Evolutionary conservation across 2,329 filamentous ascomycete species (phyloP).

Genomic region (Colletotrichum chrysophilum): DNA sequence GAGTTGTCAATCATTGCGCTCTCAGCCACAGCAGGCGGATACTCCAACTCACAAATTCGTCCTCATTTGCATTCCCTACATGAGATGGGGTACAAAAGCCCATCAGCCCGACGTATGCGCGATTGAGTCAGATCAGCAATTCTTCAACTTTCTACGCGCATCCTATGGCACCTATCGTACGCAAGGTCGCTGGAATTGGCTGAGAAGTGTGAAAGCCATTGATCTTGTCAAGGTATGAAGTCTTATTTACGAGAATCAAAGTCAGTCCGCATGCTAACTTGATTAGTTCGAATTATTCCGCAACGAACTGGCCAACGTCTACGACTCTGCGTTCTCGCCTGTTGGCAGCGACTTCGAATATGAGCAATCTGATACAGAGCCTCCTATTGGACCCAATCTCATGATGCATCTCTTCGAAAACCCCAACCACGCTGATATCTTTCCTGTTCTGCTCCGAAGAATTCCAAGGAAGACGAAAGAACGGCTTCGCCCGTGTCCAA

Average conservation of each 20-base stretch:
- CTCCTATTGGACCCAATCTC: neutral
- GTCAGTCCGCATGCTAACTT: neutral
- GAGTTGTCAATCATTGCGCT: accelerated
- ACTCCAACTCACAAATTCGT: neutral
- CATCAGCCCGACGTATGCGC: neutral
- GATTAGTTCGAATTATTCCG: neutral
- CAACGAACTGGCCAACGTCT: neutral
- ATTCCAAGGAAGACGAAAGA: neutral
- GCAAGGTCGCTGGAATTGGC: neutral
- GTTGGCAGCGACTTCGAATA: neutral
- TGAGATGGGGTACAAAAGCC: neutral
- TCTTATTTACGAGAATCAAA: neutral
- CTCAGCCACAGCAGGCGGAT: neutral
- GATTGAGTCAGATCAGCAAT: neutral
- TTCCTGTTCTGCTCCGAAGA: neutral
- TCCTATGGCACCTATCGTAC: neutral
- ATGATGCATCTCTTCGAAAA: neutral
- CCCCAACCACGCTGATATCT: neutral
- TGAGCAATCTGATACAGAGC: neutral
- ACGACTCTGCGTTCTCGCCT: neutral
- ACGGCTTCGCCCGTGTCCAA: neutral
- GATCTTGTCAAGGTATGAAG: neutral
- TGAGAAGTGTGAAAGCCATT: neutral
- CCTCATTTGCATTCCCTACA: neutral
- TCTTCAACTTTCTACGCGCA: neutral